A percentile compares a stretch with the other conserved stretches of the same genome.
Evolutionary conservation across 1,284 basidiomycete genomes (phyloP).

Genomic region (Melampsora larici-populina): DNA sequence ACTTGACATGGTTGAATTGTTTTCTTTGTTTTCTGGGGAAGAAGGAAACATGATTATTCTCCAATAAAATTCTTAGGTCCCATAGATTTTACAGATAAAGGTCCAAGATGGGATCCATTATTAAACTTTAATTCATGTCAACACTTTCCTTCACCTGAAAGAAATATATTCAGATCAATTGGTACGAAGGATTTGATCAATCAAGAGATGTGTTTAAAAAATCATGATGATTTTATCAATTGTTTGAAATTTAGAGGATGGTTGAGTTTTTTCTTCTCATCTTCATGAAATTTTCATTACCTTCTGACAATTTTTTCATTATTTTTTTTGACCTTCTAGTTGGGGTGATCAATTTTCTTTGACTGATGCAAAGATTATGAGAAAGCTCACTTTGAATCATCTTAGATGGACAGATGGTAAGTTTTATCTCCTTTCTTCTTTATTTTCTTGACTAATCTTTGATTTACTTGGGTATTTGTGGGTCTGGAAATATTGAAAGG

Average conservation of each 20-base stretch:
- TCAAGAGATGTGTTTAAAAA: not conserved
- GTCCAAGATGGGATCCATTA: slow-evolving; percentile 27
- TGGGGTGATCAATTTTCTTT: slow-evolving; percentile 38
- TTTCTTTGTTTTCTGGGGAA: too few species aligned
- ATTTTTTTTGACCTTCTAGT: not conserved
- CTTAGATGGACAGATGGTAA: slow-evolving; percentile 32
- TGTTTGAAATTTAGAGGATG: slow-evolving; percentile 37
- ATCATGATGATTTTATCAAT: slow-evolving; percentile 1
- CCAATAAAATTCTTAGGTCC: slow-evolving; percentile 24
- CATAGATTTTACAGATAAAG: slow-evolving; percentile 19
- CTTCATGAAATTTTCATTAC: too few species aligned
- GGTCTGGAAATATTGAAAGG: slow-evolving; percentile 1
- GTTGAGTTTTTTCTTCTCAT: slow-evolving; percentile 9
- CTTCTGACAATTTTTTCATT: too few species aligned
- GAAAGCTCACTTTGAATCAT: slow-evolving; percentile 1
- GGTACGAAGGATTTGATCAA: too few species aligned
- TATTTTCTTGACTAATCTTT: not conserved
- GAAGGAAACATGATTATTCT: slow-evolving; percentile 21
- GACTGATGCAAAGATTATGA: not conserved
- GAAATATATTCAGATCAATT: slow-evolving; percentile 18
- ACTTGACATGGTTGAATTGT: too few species aligned
- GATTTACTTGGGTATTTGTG: not conserved
- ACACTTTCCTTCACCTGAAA: slow-evolving; percentile 28
- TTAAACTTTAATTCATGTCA: slow-evolving; percentile 28
- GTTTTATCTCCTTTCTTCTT: not conserved